A percentile compares a stretch with the other conserved stretches of the same genome.
Evolutionary conservation across 129 eudicot genomes (phyloP).

Genomic region (Centella asiatica): DNA sequence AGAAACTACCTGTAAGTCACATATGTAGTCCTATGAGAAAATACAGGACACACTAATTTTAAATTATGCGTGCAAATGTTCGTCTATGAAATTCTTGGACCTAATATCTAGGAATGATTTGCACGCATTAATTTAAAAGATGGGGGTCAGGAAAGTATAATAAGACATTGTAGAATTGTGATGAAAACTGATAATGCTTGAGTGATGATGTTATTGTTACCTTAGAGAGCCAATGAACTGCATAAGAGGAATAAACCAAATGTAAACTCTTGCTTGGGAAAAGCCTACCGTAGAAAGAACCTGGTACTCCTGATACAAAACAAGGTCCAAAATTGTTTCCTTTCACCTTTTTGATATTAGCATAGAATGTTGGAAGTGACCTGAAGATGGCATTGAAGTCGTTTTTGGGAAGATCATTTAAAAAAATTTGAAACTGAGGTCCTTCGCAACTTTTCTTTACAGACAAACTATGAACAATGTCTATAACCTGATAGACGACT

Average conservation of each 20-base stretch:
- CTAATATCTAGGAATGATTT: no score
- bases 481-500: conserved; percentile 12
- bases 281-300: conserved; percentile 17
- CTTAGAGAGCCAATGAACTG: conserved; percentile 25
- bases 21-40: no score
- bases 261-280: conserved; percentile 18
- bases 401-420: conserved; percentile 27
- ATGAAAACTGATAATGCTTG: no score
- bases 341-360: neutral
- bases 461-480: conserved; percentile 7
- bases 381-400: conserved; percentile 27
- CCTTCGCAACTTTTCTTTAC: neutral
- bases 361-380: conserved; percentile 6
- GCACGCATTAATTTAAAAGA: no score
- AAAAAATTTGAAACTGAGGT: conserved; percentile 4
- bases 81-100: no score
- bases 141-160: no score
- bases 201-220: neutral
- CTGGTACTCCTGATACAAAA: conserved; percentile 19
- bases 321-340: conserved; percentile 4
- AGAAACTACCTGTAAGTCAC: neutral
- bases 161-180: no score
- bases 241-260: conserved; percentile 22
- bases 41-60: no score
- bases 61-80: no score